phyloP scores from a whole-genome alignment of 1,284 basidiomycete genomes.

The Ustilago sp. region DNA sequence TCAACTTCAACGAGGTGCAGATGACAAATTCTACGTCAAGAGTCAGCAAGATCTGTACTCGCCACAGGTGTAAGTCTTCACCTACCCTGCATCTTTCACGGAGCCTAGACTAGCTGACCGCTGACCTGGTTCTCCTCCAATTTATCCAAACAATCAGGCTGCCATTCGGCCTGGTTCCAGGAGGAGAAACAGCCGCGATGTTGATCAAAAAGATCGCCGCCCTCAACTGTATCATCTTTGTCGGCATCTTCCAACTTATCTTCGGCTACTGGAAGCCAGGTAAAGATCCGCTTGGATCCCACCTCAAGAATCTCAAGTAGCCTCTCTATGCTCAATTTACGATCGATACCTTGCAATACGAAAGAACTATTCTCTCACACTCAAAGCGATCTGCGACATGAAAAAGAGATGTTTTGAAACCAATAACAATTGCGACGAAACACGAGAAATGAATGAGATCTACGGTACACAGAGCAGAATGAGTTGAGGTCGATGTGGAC shows the following conservation, averaged over 20 bases:
- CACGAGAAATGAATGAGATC: background rate
- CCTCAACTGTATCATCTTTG: conserved; percentile 56
- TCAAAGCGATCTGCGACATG: background rate
- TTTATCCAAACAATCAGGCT: conserved; percentile 17
- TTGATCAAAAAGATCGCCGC: conserved; percentile 54
- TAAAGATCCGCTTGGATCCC: conserved; percentile 40
- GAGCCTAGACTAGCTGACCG: too few relatives aligned
- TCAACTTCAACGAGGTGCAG: conserved; percentile 57
- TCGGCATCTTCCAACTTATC: conserved; percentile 38
- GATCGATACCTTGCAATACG: background rate
- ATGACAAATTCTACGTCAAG: conserved; percentile 66
- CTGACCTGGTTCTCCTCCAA: conserved; percentile 5
- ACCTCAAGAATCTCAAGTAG: conserved; percentile 34
- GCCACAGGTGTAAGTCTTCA: conserved; percentile 51
- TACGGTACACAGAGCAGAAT: conserved; percentile 5
- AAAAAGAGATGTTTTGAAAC: background rate
- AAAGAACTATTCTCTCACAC: background rate
- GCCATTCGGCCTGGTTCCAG: conserved; percentile 56
- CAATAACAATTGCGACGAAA: background rate
- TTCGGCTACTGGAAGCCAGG: conserved; percentile 56
- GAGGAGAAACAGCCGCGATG: conserved; percentile 35
- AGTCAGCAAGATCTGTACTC: conserved; percentile 65
- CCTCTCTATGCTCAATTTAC: background rate
- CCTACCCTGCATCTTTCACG: background rate
- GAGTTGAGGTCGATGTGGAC: background rate